Base-by-base conservation (phyloP, 2,329 filamentous ascomycete genomes). In the Microsporum ferrugineum region DNA sequence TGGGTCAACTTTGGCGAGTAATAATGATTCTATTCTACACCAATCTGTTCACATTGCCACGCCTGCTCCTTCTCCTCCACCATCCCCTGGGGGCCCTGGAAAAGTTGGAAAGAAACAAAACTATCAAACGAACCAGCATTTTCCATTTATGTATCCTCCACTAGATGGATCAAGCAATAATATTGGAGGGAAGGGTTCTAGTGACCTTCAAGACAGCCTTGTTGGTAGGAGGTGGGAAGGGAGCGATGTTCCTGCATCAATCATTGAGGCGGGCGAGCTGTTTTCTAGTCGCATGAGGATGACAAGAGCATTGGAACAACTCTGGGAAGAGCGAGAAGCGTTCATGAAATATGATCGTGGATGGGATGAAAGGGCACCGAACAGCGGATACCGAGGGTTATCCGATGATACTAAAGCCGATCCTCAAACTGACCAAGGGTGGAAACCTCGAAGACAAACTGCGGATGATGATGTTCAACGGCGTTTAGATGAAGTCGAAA, bases 11-110 rank as follows among this genome's bases (percentile, higher is more conserved):
- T 76, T 75, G 29, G 67, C 72, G 12, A 71, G 72, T 58, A 72
- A 71, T 5, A 78, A 75, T 60, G 73, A 74, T 38, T 96, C 91
- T 0, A 97, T 99, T 68, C 81, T 99, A 31, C 86, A 97, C 71
- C 92, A 97, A 69, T 90, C 94, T 4, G 92, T 99, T 4, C 94
- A 99, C 72, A 99, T 99, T 67, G 94, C 94, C n/a, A 99, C 94
- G 0, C 94, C 94, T 0, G 92, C 91, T 0, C 94, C 94, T 1
- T 99, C 94, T 0, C 94, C 94, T 29, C 94, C 94, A 0, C 94
- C 94, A 0, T 96, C 92, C 0, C 94, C 94, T 7, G 87, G 87
- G 38, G 91, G 83, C 0, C 84, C 91, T 31, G 91, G 91, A 0
- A 99, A 97, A 73, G 89, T 88, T 59, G 91, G 88, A 0, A 99